A percentile compares a stretch with the other conserved stretches of the same genome.
These are phyloP conservation scores for Apophysomyces elegans DNA, from an alignment of 371 early-diverging fungal genomes.

Conservation along the genomic window DNA sequence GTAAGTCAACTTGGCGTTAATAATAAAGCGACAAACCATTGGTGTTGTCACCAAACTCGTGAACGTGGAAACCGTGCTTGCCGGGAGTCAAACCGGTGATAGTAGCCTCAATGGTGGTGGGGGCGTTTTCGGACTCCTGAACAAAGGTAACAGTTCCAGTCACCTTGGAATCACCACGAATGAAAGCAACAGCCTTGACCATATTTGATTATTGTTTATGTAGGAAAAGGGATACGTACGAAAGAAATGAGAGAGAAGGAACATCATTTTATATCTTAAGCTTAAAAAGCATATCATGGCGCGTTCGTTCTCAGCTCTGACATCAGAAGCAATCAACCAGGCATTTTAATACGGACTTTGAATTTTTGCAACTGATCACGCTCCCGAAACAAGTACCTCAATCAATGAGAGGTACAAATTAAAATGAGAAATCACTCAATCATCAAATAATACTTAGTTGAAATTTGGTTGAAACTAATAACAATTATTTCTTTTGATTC, in stretches of 20 bases:
- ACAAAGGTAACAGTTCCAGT: constrained; percentile 73
- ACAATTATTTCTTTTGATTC: too few relatives aligned
- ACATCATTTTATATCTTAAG: neutral
- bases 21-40: constrained; percentile 41
- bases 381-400: too few relatives aligned
- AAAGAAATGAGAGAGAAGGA: neutral
- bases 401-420: too few relatives aligned
- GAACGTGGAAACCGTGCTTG: constrained; percentile 89
- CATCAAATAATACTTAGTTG: too few relatives aligned
- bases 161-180: constrained; percentile 53
- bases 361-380: neutral
- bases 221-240: neutral
- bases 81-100: constrained; percentile 74
- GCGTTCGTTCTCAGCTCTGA: constrained; percentile 10
- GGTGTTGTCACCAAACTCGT: constrained; percentile 78
- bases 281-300: neutral
- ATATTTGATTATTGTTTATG: constrained; percentile 22
- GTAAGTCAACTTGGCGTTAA: neutral
- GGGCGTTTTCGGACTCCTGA: constrained; percentile 61
- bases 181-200: constrained; percentile 74
- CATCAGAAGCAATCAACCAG: neutral
- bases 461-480: too few relatives aligned
- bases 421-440: too few relatives aligned
- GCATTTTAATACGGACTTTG: neutral
- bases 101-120: constrained; percentile 59